These are phyloP conservation scores for Iris macrosiphon DNA, from an alignment of 106 monocot species.

Conservation along the genomic window DNA sequence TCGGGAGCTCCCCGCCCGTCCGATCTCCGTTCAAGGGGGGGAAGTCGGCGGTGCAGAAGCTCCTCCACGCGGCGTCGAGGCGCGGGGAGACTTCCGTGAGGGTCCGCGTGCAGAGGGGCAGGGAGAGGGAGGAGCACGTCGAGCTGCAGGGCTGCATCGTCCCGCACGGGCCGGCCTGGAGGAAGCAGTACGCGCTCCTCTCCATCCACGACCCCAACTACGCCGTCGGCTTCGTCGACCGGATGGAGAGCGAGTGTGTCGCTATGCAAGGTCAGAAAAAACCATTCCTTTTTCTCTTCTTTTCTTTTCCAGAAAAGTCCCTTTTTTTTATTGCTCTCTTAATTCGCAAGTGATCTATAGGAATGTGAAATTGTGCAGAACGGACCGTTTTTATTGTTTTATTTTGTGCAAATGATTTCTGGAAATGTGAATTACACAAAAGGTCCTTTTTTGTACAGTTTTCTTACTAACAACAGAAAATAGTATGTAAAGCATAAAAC, in stretches of 20 bases:
- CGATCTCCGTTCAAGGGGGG: constrained; percentile 69
- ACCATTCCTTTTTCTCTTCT: too few relatives aligned
- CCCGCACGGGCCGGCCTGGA: constrained; percentile 27
- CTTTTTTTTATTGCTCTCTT: too few relatives aligned
- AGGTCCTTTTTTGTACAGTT: too few relatives aligned
- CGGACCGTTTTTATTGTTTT: too few relatives aligned
- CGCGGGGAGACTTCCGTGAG: constrained; percentile 55
- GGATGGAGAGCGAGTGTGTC: constrained; percentile 65
- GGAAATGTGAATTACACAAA: too few relatives aligned
- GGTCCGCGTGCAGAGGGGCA: constrained; percentile 35
- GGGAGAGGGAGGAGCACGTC: constrained; percentile 13
- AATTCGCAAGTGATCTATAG: too few relatives aligned
- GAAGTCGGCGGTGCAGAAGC: constrained; percentile 48
- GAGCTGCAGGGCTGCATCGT: constrained; percentile 74
- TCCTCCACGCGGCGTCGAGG: constrained; percentile 56
- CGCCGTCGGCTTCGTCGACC: constrained; percentile 67
- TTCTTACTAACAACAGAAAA: too few relatives aligned
- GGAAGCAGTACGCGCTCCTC: constrained; percentile 46
- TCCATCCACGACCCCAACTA: constrained; percentile 79
- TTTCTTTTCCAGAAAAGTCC: too few relatives aligned
- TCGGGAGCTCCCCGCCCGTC: constrained; percentile 22
- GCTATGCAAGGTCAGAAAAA: constrained; percentile 46
- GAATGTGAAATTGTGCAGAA: too few relatives aligned
- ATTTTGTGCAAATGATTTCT: too few relatives aligned
- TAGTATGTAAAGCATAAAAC: too few relatives aligned